Evolutionary conservation across 2,329 filamentous ascomycete species (phyloP), one percentile per base, ranked within the genome.

Genomic region (Hypoxylon sp.): DNA sequence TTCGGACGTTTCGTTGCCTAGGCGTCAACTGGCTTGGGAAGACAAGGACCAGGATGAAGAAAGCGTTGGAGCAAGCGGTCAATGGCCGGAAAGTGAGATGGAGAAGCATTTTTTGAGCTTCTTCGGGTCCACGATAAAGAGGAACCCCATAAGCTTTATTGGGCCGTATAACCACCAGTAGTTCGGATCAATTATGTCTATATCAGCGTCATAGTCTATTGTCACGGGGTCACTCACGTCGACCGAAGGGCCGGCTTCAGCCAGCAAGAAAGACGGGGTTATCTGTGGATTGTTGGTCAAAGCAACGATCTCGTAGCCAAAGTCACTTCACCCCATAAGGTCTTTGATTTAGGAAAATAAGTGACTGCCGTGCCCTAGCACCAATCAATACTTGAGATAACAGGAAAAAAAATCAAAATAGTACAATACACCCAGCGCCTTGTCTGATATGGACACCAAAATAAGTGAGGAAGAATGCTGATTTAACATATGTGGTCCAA

Each of bases 11-110:
- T 68, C 69, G 64, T 65, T 61, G 56, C 59, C 67, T 56, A 56
- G 64, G 63, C 50, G 57, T 55, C 64, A 62, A 57, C 65, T 59
- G 56, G 56, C 62, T 59, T 59, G 41, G 62, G 67, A 69, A 65
- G 65, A 51, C 59, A 64, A 60, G 60, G 60, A 60, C 61, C 67
- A 67, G 68, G 67, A 70, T 65, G 67, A 65, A 50, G 58, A 19
- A 66, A 68, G 67, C 63, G 58, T 73, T 71, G 70, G 72, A 70
- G 71, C 68, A 71, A 62, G 68, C 64, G 56, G 60, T 54, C 54
- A 52, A 62, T 39, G 60, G 54, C 37, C 51, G 58, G 51, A 64
- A 61, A 44, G 37, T 47, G 66, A 55, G 46, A 58, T 47, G 55
- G 53, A 63, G 55, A 47, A 62, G 56, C 49, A 55, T 59, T 17